These are phyloP conservation scores for Macrocybe gigantea DNA, from an alignment of 768 basidiomycete genomes.

Conservation along the genomic window DNA sequence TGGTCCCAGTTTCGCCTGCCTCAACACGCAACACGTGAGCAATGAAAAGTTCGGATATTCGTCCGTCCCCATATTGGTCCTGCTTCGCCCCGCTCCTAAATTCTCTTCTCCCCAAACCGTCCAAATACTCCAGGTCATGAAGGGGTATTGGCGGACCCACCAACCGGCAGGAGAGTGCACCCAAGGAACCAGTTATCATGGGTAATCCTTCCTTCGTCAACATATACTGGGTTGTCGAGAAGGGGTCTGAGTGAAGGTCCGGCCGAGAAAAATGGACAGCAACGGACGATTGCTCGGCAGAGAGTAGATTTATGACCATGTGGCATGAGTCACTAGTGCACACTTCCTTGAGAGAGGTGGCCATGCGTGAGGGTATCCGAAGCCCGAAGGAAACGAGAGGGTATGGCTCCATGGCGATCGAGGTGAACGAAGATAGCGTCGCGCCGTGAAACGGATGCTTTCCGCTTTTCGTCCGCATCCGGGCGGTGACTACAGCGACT, in stretches of 20 bases:
- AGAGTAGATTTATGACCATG: constrained; percentile 79
- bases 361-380: constrained; percentile 86
- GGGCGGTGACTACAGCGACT: constrained; percentile 79
- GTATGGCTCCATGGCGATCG: constrained; percentile 83
- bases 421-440: constrained; percentile 90
- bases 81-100: constrained; percentile 9
- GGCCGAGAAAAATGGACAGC: constrained; percentile 72
- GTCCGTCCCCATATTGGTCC: constrained; percentile 2
- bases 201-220: constrained; percentile 52
- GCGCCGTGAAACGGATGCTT: constrained; percentile 67
- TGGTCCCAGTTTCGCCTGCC: constrained; percentile 11
- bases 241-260: constrained; percentile 61
- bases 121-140: constrained; percentile 41
- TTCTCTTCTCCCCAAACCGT: constrained; percentile 9
- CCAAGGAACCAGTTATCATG: constrained; percentile 53
- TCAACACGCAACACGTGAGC: constrained; percentile 68
- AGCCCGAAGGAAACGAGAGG: constrained; percentile 89
- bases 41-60: constrained; percentile 70
- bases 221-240: constrained; percentile 31
- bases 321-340: constrained; percentile 28
- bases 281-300: constrained; percentile 52
- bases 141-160: constrained; percentile 58
- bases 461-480: constrained; percentile 35
- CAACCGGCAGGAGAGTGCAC: constrained; percentile 68
- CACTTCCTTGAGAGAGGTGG: constrained; percentile 42